Evolutionary conservation across 176 grass and related monocot species (phyloP).

Genomic region (maize (Zea mays)): DNA sequence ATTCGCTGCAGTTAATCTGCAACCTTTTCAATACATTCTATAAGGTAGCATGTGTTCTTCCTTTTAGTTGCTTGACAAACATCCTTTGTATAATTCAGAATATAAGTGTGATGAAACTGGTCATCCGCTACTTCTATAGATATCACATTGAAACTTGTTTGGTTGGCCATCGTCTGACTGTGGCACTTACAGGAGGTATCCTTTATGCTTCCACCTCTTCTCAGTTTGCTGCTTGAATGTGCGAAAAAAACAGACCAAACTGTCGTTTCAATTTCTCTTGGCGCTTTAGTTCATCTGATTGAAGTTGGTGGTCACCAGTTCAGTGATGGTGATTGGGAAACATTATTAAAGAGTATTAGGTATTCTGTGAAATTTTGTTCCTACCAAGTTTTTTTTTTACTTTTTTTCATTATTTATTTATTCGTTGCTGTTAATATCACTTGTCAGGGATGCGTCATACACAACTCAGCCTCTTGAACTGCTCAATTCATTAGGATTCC

Average conservation of each 20-base stretch:
- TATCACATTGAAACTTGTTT: constrained; percentile 32
- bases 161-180: constrained; percentile 28
- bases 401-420: constrained; percentile 28
- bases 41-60: constrained; percentile 52
- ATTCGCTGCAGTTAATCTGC: constrained; percentile 97
- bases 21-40: constrained; percentile 99
- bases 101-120: constrained; percentile 18
- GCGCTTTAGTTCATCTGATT: constrained; percentile 94
- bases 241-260: constrained; percentile 99
- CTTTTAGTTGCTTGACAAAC: constrained; percentile 16
- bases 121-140: neutral
- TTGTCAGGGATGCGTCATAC: constrained; percentile 90
- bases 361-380: constrained; percentile 42
- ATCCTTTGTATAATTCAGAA: constrained; percentile 15
- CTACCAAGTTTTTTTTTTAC: constrained; percentile 17
- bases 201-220: constrained; percentile 98
- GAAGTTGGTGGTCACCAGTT: constrained; percentile 97
- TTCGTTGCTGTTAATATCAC: constrained; percentile 40
- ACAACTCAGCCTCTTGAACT: constrained; percentile 96
- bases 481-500: constrained; percentile 94
- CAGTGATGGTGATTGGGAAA: constrained; percentile 92
- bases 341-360: constrained; percentile 97
- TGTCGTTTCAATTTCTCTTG: constrained; percentile 93
- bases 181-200: constrained; percentile 79
- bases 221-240: constrained; percentile 95